phyloP scores from a whole-genome alignment of 495 filamentous ascomycete species.

The Neurospora terricola region DNA sequence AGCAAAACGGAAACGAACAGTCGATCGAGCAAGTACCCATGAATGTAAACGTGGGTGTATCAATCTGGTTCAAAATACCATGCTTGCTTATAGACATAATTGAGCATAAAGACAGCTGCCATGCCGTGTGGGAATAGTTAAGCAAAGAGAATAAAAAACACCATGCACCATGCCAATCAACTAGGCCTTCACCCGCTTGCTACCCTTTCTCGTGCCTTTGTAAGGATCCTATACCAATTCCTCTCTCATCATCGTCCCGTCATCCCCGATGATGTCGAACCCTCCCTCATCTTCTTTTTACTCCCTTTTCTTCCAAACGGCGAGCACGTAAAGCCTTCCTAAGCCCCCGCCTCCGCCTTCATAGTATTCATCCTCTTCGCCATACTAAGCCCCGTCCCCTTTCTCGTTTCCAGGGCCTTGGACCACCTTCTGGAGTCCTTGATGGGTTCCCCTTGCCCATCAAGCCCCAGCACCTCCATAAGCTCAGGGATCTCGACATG shows the following conservation, averaged over 20 bases:
- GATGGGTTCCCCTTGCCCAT: slow-evolving; percentile 29
- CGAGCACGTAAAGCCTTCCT: not conserved
- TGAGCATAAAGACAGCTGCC: not conserved
- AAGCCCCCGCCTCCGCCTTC: slow-evolving; percentile 8
- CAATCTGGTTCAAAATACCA: not conserved
- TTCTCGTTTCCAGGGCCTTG: slow-evolving; percentile 30
- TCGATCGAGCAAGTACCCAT: not conserved
- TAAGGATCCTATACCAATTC: not conserved
- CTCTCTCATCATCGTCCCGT: not conserved
- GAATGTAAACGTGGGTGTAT: not conserved
- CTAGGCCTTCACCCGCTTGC: not conserved
- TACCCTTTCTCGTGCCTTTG: not conserved
- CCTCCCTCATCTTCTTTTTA: not conserved
- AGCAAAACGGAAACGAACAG: not conserved
- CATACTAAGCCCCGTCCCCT: slow-evolving; percentile 35
- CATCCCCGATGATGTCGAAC: not conserved
- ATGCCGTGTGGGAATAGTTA: not conserved
- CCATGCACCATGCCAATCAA: not conserved
- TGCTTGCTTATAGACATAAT: not conserved
- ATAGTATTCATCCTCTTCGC: slow-evolving; percentile 31
- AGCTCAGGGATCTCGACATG: slow-evolving; percentile 62
- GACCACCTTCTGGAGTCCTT: slow-evolving; percentile 34
- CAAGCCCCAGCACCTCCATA: slow-evolving; percentile 50
- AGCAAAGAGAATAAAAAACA: not conserved
- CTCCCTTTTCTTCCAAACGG: not conserved